Evolutionary conservation across 2,329 filamentous ascomycete species (phyloP), one percentile per base, ranked within the genome.

Genomic region (Calonectria crousiana): DNA sequence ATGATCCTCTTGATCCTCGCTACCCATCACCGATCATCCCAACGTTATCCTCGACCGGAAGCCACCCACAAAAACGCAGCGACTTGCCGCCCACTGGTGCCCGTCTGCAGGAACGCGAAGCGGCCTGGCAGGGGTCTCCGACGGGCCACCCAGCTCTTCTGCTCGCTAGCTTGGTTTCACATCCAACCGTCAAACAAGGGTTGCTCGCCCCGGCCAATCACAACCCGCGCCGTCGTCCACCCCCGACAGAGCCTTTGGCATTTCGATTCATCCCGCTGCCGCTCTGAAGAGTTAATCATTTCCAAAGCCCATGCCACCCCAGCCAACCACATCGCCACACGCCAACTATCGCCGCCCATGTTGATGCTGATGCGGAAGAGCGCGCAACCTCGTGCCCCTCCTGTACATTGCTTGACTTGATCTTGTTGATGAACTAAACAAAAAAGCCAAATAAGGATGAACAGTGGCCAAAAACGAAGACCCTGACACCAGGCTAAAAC

Each of bases 91-190:
- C 23, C 36, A 34, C 67, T n/a, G 16, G 56, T 47, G 41, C 41
- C 56, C 58, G 69, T 58, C 60, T 73, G 71, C 71, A 73, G 71
- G 71, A 70, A 73, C 67, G 71, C 71, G 60, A 41, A 53, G 67
- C 44, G 60, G 71, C 60, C 32, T 47, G 60, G 41, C 71, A 73
- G 67, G 71, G 71, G 41, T 69, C 14, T 44, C 36, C 26, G 47
- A 62, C 36, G 18, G 56, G 36, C 66, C 66, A 47, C 32, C 34
- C 64, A 47, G 65, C 65, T 58, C 44, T 73, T 56, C 36, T 65
- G 26, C 13, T 52, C 34, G 60, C 60, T 73, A 73, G 71, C 67
- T 58, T 18, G 23, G 71, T 73, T 73, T 73, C 71, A 73, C 36
- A 26, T 69, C 58, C 60, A 73, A 70, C 67, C 20, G 51, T 60